Evolutionary conservation across 257 asterid species (phyloP).

Genomic region (Solanum microdontum): DNA sequence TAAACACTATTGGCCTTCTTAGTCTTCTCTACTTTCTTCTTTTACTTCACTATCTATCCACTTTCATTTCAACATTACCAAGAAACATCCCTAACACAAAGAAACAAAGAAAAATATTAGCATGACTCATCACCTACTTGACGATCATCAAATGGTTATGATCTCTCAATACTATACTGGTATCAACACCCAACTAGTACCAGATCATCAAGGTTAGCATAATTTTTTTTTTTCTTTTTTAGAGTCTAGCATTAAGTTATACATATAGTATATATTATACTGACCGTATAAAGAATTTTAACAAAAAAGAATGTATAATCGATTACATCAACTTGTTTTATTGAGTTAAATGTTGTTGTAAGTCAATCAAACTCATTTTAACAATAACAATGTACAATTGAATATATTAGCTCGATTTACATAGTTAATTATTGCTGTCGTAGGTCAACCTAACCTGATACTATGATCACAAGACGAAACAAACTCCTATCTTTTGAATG

Average conservation of each 20-base stretch:
- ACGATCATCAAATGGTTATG: slow-evolving; percentile 28
- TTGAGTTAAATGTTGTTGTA: background rate
- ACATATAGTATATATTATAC: no score
- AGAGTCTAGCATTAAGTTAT: background rate
- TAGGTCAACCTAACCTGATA: background rate
- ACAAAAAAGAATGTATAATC: no score
- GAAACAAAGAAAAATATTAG: background rate
- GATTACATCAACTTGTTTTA: background rate
- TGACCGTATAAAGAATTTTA: no score
- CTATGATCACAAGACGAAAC: background rate
- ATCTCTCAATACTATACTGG: slow-evolving; percentile 39
- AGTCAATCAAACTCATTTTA: background rate
- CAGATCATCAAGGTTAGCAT: slow-evolving; percentile 24
- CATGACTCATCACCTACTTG: slow-evolving; percentile 16
- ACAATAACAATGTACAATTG: background rate
- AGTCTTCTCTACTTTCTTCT: background rate
- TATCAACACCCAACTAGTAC: slow-evolving; percentile 16
- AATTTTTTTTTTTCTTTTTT: background rate
- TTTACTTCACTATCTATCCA: background rate
- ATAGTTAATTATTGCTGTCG: background rate
- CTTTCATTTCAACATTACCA: background rate
- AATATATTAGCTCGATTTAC: background rate
- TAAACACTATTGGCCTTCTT: background rate
- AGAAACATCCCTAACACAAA: background rate
- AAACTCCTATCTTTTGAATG: background rate